Evolutionary conservation across 2,329 filamentous ascomycete genomes (phyloP).

Genomic region (Pseudogymnoascus sp.): DNA sequence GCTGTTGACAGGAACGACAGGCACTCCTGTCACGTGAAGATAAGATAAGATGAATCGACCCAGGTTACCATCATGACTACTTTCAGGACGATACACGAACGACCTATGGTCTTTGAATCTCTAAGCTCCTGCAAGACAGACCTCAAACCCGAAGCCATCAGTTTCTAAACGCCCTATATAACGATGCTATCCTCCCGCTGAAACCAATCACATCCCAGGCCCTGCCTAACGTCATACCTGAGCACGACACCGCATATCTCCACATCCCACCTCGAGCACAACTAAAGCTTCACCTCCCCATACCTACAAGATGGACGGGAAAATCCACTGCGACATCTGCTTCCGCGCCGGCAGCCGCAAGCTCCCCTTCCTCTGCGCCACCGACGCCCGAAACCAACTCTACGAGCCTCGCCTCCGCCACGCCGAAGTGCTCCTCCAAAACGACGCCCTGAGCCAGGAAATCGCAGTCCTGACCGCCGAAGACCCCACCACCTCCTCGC

Average conservation of each 20-base stretch:
- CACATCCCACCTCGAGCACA: neutral
- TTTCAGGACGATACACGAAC: neutral
- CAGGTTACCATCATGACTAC: slow-evolving; percentile 1
- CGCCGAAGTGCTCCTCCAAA: slow-evolving; percentile 53
- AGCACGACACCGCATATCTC: neutral
- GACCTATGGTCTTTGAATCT: neutral
- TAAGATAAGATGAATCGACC: slow-evolving; percentile 7
- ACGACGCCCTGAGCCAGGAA: slow-evolving; percentile 37
- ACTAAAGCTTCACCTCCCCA: slow-evolving; percentile 12
- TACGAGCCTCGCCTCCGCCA: slow-evolving; percentile 58
- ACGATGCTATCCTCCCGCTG: neutral
- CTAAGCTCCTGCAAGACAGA: neutral
- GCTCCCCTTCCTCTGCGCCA: slow-evolving; percentile 58
- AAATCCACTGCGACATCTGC: slow-evolving; percentile 65
- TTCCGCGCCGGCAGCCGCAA: slow-evolving; percentile 45
- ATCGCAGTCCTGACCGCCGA: slow-evolving; percentile 15
- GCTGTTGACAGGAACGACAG: neutral
- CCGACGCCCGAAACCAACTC: slow-evolving; percentile 61
- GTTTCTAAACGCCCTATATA: neutral
- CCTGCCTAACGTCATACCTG: neutral
- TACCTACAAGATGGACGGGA: slow-evolving; percentile 22
- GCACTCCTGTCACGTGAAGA: neutral
- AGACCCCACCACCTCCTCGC: neutral
- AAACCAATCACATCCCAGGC: neutral
- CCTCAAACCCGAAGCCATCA: neutral